Evolutionary conservation across 139 green algal species (phyloP), one percentile per base, ranked within the genome.

Genomic region (Nannochloris sp.): DNA sequence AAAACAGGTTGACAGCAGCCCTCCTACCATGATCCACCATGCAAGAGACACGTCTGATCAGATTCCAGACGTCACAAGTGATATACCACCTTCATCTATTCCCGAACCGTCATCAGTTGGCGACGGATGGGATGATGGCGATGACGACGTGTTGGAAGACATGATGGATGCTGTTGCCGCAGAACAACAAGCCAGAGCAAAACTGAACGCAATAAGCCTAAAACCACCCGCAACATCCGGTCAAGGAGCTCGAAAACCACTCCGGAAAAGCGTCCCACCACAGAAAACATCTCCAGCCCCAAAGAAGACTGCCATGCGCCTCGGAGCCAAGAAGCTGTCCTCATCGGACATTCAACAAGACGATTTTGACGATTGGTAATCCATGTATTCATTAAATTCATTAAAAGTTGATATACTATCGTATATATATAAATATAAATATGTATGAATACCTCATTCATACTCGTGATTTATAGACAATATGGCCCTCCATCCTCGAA

Each of bases 131-230:
- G 69, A 33, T 56, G 70, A 44, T 4, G 66, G 68, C 16, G 67
- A 78, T 44, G 74, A 69, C 33, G 73, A 77, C 36, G 45, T 28
- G n/a, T 65, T 70, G 61, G 70, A 69, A 4, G 74, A 79, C 48
- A 77, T 77, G 67, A 40, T 59, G 25, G 63, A 66, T 17, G 55
- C 28, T 5, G 26, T 23, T 16, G 20, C 6, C 43, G 68, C 61
- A 56, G 69, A 75, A 36, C 36, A 9, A 4, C 28, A 70, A 62
- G 69, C 69, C 1, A 44, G 69, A 61, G 49, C 63, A 51, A 50
- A 53, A 44, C 56, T 75, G 1, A 65, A 62, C 5, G 61, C 11
- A 66, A 25, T 51, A 20, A 12, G 51, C 65, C 56, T 23, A 17
- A 29, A 28, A 14, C 46, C 46, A 53, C 9, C 16, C 0, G 46